Evolutionary conservation across 2,329 filamentous ascomycete species (phyloP), one percentile per base, ranked within the genome.

Genomic region (Hymenoscyphus occultus): DNA sequence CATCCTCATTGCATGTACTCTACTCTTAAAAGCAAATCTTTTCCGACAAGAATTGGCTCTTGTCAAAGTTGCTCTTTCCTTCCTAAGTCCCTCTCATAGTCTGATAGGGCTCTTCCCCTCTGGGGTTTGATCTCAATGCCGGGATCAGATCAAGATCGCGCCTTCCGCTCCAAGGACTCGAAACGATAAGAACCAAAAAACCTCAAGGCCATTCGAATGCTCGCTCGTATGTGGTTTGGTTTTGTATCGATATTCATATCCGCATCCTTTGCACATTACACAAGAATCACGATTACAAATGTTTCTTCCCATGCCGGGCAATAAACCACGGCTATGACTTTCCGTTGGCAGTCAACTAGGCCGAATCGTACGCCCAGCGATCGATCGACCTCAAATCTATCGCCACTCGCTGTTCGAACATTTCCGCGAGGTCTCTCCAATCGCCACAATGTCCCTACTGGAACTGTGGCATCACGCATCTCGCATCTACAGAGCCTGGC

Each of bases 401-500:
- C 67, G 35, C 56, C 65, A 22, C 39, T 63, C 12, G 51, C 59
- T 14, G 42, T 51, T 35, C 62, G 66, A 62, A 59, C 62, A 16
- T 45, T 56, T 22, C 60, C 60, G 12, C 51, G 61, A 28, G 48
- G 39, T 19, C 14, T 19, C 9, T 42, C 66, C 56, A 61, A 65
- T 22, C 51, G 51, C 7, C 45, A 69, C 66, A 64, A 68, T 22
- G 72, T 78, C 67, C 73, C 75, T 42, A 68, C 64, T 45, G 76
- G 76, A 51, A 76, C 75, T 56, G 75, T 79, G 12, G 72, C 73
- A 14, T 75, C 75, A 16, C 77, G 74, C 58, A 69, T 76, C 65
- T 71, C 68, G 39, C 73, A 74, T 64, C 71, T 80, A 57, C 71
- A 76, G 64, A 66, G 65, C 39, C 67, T 75, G 65, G 67, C 71